Base-by-base conservation (phyloP, 2,329 filamentous ascomycete species). In the Alternaria sp. region DNA sequence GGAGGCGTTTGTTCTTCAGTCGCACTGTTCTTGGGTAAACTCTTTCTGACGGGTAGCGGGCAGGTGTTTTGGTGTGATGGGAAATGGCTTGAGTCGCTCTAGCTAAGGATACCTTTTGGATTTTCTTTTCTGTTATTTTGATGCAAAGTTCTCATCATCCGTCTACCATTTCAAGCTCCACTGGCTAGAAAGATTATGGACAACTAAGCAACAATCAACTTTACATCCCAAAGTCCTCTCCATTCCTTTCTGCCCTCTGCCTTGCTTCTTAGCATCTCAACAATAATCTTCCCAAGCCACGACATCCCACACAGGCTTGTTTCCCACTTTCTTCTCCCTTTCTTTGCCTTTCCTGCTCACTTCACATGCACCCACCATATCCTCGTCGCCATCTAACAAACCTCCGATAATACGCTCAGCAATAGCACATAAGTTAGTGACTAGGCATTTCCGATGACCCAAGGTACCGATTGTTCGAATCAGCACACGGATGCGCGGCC, bases 61-160 rank as follows among this genome's bases (percentile, higher is more conserved):
- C 32, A 40, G 67, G 65, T 56, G 64, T 71, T 68, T 51, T 40
- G 66, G 68, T 61, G 64, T 56, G 61, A 50, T 54, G 58, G 51
- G 65, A 53, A 60, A 54, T 54, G 57, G 50, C 44, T 60, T 27
- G 46, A 16, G 30, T 50, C 20, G 12, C 30, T 44, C 38, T 43
- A 44, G 51, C 51, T 32, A 55, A 46, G 59, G 60, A 70, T 70
- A 68, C 66, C 64, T 66, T 62, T 50, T 61, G 43, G 60, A 55
- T 54, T 66, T 30, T 45, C 22, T 58, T 25, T 43, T 48, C 28
- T 40, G 4, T 60, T 49, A 41, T 52, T 60, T 18, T 11, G 22
- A 41, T 52, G 50, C 50, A 18, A 50, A 22, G 28, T 40, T 20
- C 38, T 16, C n/a, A 3, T 53, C 25, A 36, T n/a, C 20, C 18